Evolutionary conservation across 2,329 filamentous ascomycete genomes (phyloP).

Genomic region (Hymenoscyphus infarciens): DNA sequence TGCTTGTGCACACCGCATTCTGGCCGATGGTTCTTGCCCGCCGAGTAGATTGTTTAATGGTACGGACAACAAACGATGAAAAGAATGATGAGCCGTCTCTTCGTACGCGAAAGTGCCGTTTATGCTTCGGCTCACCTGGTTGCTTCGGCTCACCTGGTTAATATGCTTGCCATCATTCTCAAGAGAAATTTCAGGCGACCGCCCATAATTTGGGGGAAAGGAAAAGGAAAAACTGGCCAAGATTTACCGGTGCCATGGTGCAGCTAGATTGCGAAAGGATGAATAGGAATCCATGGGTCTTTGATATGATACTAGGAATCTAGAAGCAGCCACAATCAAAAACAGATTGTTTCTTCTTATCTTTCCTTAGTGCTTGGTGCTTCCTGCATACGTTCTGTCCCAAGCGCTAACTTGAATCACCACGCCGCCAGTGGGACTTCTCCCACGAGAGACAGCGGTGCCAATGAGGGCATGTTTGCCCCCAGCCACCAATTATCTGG

Average conservation of each 20-base stretch:
- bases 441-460: neutral
- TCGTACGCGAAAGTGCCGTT: neutral
- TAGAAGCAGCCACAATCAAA: constrained; percentile 1
- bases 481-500: neutral
- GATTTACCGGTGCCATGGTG: constrained; percentile 3
- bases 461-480: neutral
- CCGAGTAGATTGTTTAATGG: neutral
- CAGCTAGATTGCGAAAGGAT: neutral
- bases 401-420: neutral
- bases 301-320: neutral
- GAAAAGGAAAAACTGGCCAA: neutral
- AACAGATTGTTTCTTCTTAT: no score
- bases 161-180: neutral
- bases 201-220: neutral
- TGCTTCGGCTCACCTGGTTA: neutral
- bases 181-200: neutral
- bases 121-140: neutral
- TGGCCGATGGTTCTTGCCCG: neutral
- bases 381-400: neutral
- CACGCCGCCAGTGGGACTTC: neutral
- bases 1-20: constrained; percentile 2
- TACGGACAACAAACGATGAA: neutral
- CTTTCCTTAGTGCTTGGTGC: no score
- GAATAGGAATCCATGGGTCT: neutral
- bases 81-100: no score